Percentiles rank a stretch among this genome's conserved stretches.
Conservation (phyloP, 2,329 filamentous ascomycete genomes). For the Diaporthe sp. region DNA sequence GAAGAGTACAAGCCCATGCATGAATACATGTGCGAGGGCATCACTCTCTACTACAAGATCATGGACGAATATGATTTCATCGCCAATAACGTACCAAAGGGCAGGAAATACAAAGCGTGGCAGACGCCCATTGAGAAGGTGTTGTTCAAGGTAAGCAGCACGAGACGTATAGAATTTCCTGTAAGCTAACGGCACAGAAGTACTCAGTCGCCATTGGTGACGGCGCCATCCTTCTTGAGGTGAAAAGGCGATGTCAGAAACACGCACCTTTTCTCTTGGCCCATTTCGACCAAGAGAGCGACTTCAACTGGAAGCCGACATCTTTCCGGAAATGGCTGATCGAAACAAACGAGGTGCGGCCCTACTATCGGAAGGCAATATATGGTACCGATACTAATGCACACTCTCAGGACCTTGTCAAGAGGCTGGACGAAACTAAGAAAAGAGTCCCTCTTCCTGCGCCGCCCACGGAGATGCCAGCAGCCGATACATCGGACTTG, state of each 20-base stretch:
- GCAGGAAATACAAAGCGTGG: conserved; percentile 52
- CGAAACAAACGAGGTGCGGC: conserved; percentile 39
- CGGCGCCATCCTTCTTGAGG: conserved; percentile 65
- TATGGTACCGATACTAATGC: conserved; percentile 33
- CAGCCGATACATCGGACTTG: conserved; percentile 41
- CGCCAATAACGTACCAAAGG: conserved; percentile 44
- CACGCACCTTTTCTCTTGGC: conserved; percentile 67
- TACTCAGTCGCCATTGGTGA: conserved; percentile 68
- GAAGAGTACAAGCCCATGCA: conserved; percentile 69
- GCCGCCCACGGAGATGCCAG: conserved; percentile 29
- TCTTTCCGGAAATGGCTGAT: conserved; percentile 65
- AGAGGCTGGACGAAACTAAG: conserved; percentile 32
- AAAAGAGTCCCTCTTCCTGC: conserved; percentile 6
- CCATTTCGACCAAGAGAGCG: conserved; percentile 62
- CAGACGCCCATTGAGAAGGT: conserved; percentile 50
- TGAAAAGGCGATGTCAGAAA: conserved; percentile 59
- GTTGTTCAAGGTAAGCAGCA: conserved; percentile 53
- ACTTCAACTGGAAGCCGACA: conserved; percentile 60
- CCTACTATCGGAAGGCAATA: not conserved
- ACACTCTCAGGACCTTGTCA: conserved; percentile 43
- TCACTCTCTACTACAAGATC: conserved; percentile 74
- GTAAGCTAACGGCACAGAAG: conserved; percentile 47
- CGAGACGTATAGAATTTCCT: not conserved
- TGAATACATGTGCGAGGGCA: conserved; percentile 72
- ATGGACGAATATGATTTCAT: conserved; percentile 67